Conservation (phyloP, 2,329 filamentous ascomycete species). For the Paraconiothyrium brasiliense region DNA sequence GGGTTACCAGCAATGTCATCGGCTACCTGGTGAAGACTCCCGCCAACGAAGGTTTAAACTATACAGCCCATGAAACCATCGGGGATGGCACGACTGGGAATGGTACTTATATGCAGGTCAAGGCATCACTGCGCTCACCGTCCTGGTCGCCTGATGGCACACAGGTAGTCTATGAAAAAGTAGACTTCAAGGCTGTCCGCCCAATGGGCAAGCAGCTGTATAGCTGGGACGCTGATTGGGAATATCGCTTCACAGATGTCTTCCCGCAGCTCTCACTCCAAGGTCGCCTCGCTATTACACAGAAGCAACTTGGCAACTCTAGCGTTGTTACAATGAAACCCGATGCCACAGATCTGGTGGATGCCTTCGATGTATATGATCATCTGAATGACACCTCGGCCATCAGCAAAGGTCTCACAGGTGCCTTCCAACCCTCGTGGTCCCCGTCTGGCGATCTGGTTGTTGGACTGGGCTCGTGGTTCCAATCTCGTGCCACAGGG, state of each 20-base stretch:
- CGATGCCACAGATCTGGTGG: slow-evolving; percentile 33
- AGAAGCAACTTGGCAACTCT: slow-evolving; percentile 54
- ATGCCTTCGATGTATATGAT: slow-evolving; percentile 38
- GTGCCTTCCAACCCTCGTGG: slow-evolving; percentile 55
- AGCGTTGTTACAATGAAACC: slow-evolving; percentile 48
- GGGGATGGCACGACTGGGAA: background rate
- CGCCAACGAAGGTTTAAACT: slow-evolving; percentile 36
- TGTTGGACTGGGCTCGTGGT: slow-evolving; percentile 55
- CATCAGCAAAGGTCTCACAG: slow-evolving; percentile 40
- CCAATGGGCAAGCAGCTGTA: slow-evolving; percentile 50
- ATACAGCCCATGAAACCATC: slow-evolving; percentile 17
- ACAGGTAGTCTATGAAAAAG: slow-evolving; percentile 30
- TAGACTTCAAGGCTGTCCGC: slow-evolving; percentile 39
- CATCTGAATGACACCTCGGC: slow-evolving; percentile 28
- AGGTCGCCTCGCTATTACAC: slow-evolving; percentile 46
- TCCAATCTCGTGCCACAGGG: slow-evolving; percentile 42
- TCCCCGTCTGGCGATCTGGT: slow-evolving; percentile 49
- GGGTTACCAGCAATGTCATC: slow-evolving; percentile 18
- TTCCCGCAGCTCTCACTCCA: slow-evolving; percentile 49
- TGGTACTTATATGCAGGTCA: background rate
- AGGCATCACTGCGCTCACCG: slow-evolving; percentile 25
- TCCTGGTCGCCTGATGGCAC: slow-evolving; percentile 51
- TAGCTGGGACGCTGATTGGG: slow-evolving; percentile 53
- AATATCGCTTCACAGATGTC: slow-evolving; percentile 56
- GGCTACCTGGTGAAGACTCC: slow-evolving; percentile 42